Evolutionary conservation across 2,329 filamentous ascomycete species (phyloP), one percentile per base, ranked within the genome.

Genomic region (Pseudogymnoascus sp.): DNA sequence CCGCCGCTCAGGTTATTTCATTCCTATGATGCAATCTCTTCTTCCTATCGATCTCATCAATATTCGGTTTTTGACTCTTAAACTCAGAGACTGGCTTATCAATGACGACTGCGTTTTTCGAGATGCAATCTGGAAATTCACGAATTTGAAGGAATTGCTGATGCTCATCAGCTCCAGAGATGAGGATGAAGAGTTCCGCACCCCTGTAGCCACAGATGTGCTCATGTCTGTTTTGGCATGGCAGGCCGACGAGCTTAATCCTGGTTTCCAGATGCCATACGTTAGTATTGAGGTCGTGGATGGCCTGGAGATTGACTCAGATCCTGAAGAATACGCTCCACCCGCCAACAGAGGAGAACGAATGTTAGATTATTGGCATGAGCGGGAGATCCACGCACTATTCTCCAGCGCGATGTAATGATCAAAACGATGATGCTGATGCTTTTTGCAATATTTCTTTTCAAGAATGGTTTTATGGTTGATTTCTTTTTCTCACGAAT

Each of bases 321-420:
- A 55, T 55, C 48, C 48, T 35, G 48, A 17, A 21, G 48, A 55
- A 9, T 55, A 55, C 48, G 48, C 48, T 13, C 48, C 48, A 10
- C 29, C 48, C 4, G n/a, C 48, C 35, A 55, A 29, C 15, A 55
- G 48, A 33, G 48, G 48, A n/a, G 48, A 55, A 33, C 29, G 48
- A 33, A 55, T 55, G 17, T n/a, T 29, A 21, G 48, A 55, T 5
- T 13, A 55, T 2, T 55, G 33, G 17, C 48, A 55, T 55, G 48
- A 55, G 29, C 48, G 9, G 12, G 9, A 55, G 29, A 55, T 55
- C 4, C 48, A 55, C 2, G 48, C 48, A 10, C 48, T 55, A 8
- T 55, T 55, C 15, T 55, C 48, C 29, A 55, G 48, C 29, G 48
- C 48, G n/a, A 29, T 55, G n/a, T 55, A 35, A 55, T 55, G 48